A percentile compares a stretch with the other conserved stretches of the same genome.
Evolutionary conservation across 139 green algal species (phyloP).

Genomic region (Tetraselmis chui): DNA sequence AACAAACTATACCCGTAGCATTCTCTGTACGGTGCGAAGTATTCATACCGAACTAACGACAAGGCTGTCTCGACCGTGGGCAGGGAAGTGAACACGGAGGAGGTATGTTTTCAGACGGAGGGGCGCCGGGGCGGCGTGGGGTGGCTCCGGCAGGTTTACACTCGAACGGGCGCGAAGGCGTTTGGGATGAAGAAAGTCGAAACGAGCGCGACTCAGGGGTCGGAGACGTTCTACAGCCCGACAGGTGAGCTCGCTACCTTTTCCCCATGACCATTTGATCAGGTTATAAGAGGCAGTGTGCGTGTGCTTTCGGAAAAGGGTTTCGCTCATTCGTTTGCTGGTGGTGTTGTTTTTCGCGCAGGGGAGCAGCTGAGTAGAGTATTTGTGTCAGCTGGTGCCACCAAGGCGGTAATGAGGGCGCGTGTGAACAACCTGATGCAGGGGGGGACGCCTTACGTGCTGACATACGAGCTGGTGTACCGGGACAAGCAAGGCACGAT

Average conservation of each 20-base stretch:
- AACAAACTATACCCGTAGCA: no score
- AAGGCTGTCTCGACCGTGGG: no score
- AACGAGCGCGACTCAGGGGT: neutral
- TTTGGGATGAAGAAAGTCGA: neutral
- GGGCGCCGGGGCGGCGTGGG: no score
- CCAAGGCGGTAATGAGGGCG: neutral
- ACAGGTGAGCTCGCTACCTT: no score
- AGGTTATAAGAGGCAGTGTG: no score
- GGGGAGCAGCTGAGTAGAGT: neutral
- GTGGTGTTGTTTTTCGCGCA: neutral
- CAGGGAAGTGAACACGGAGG: neutral
- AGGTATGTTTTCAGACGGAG: neutral
- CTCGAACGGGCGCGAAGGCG: neutral
- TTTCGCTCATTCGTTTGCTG: no score
- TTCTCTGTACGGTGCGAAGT: no score
- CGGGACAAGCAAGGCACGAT: neutral
- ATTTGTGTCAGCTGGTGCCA: neutral
- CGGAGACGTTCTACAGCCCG: neutral
- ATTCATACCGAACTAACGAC: no score
- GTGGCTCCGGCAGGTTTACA: neutral
- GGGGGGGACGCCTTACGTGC: neutral
- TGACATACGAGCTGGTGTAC: neutral
- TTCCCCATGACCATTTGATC: no score
- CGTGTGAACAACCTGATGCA: neutral
- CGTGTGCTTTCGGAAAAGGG: no score